These are phyloP conservation scores for Nothomitra cinnamomea DNA, from an alignment of 2,329 filamentous ascomycete genomes.

Conservation along the genomic window DNA sequence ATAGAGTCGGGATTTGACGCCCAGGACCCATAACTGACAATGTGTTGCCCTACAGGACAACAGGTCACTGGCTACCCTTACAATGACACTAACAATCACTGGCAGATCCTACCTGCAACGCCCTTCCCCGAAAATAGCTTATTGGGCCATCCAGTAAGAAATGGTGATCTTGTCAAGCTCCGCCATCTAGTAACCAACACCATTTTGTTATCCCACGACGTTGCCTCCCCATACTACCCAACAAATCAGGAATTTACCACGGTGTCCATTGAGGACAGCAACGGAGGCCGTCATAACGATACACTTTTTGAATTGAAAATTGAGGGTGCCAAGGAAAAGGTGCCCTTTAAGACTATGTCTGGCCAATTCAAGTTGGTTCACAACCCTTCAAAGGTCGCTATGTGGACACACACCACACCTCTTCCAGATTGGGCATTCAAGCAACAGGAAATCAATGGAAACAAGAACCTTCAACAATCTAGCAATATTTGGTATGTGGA, in stretches of 20 bases:
- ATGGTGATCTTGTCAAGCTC: constrained; percentile 74
- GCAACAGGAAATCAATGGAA: constrained; percentile 97
- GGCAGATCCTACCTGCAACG: constrained; percentile 68
- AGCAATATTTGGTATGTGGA: constrained; percentile 94
- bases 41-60: constrained; percentile 35
- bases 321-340: constrained; percentile 62
- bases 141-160: constrained; percentile 49
- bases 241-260: constrained; percentile 99
- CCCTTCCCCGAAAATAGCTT: constrained; percentile 34
- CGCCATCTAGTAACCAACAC: constrained; percentile 75
- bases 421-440: constrained; percentile 96
- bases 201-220: constrained; percentile 82
- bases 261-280: constrained; percentile 52
- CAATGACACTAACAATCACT: constrained; percentile 98
- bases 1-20: neutral
- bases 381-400: constrained; percentile 84
- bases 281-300: constrained; percentile 62
- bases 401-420: constrained; percentile 95
- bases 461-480: constrained; percentile 80
- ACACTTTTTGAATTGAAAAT: constrained; percentile 86
- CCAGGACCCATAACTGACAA: neutral
- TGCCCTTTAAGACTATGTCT: constrained; percentile 79
- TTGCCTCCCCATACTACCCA: constrained; percentile 87
- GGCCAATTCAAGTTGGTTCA: constrained; percentile 95
- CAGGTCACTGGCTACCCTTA: constrained; percentile 96